Evolutionary conservation across 805 yeast genomes (phyloP).

Genomic region (Cyberlindnera saturnus): DNA sequence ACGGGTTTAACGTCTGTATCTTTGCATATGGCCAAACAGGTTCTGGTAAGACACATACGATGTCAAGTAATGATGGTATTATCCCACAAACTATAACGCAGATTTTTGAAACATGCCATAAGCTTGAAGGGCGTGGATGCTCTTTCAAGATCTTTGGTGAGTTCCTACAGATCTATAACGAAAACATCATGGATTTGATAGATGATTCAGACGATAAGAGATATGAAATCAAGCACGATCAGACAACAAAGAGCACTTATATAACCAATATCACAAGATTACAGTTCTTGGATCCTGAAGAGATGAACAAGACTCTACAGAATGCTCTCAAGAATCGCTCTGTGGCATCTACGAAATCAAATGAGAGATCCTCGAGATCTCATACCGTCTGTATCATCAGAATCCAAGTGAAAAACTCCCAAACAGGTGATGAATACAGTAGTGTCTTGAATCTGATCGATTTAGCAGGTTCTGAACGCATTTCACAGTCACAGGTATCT

Average conservation of each 20-base stretch:
- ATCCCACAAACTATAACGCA: conserved; percentile 70
- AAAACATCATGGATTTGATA: conserved; percentile 66
- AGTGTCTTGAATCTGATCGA: conserved; percentile 81
- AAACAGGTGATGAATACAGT: conserved; percentile 39
- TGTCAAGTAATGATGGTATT: conserved; percentile 75
- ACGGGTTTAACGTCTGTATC: conserved; percentile 88
- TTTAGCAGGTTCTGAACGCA: conserved; percentile 90
- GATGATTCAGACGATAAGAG: conserved; percentile 27
- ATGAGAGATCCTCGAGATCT: conserved; percentile 85
- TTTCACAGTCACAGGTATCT: conserved; percentile 64
- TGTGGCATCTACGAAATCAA: conserved; percentile 76
- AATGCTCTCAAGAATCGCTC: conserved; percentile 58
- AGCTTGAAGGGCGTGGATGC: conserved; percentile 55
- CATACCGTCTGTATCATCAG: conserved; percentile 74
- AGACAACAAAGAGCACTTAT: conserved; percentile 42
- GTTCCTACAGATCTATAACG: conserved; percentile 87
- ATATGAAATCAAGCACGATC: conserved; percentile 71
- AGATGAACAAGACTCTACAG: conserved; percentile 44
- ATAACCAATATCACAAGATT: conserved; percentile 55
- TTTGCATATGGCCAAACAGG: conserved; percentile 98
- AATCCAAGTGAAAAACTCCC: conserved; percentile 46
- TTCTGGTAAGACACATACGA: conserved; percentile 90
- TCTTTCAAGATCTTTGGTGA: conserved; percentile 57
- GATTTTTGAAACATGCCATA: conserved; percentile 53
- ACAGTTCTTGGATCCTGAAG: conserved; percentile 37